Conservation (phyloP, 352 stramenopile species). For the Saprolegnia diclina region DNA sequence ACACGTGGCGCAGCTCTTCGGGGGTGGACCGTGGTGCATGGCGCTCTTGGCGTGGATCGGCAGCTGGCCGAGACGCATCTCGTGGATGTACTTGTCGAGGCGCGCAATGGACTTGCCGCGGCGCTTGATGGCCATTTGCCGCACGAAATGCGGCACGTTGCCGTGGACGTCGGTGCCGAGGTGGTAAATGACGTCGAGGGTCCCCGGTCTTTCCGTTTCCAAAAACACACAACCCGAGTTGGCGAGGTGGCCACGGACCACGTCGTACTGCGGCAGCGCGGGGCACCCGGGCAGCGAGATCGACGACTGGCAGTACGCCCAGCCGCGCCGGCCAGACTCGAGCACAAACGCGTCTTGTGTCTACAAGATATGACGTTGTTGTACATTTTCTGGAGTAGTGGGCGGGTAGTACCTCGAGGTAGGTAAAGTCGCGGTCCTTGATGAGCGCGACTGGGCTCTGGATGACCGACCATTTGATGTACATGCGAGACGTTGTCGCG, state of each 20-base stretch:
- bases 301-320: conserved; percentile 21
- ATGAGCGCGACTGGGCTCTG: background rate
- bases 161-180: conserved; percentile 14
- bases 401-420: conserved; percentile 1
- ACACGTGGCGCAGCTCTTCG: conserved; percentile 14
- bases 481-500: background rate
- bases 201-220: conserved; percentile 7
- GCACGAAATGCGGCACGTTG: conserved; percentile 2
- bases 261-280: background rate
- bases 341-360: conserved; percentile 17
- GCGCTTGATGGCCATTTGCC: background rate
- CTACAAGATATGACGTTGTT: too few species aligned
- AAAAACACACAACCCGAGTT: conserved; percentile 18
- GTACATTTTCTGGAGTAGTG: too few species aligned
- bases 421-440: conserved; percentile 25
- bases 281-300: conserved; percentile 9
- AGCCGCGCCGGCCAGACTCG: conserved; percentile 1
- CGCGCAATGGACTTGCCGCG: background rate
- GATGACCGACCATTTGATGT: conserved; percentile 14
- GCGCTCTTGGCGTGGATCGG: background rate
- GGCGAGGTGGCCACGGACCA: conserved; percentile 9
- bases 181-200: conserved; percentile 12
- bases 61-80: conserved; percentile 1
- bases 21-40: background rate
- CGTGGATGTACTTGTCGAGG: conserved; percentile 18